Percentiles rank a stretch among this genome's conserved stretches.
Conservation (phyloP, 192 early-diverging fungal genomes). For the Dissophora ornata region DNA sequence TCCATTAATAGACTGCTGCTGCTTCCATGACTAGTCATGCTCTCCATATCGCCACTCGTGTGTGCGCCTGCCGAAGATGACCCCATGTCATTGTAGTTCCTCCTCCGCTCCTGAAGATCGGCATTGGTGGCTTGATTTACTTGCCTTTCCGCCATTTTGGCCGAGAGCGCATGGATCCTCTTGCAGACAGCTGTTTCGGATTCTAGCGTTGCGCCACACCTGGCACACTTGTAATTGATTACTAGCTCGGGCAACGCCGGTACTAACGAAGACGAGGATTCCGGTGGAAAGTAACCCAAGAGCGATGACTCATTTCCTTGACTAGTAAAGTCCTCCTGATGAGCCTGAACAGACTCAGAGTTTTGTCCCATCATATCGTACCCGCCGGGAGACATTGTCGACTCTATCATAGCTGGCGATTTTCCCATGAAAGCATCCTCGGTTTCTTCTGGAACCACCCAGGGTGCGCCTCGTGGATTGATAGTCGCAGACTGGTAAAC, state of each 20-base stretch:
- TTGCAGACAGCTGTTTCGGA: slow-evolving; percentile 39
- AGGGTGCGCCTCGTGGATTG: slow-evolving; percentile 3
- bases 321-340: slow-evolving; percentile 10
- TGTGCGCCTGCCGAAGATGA: not conserved
- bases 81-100: not conserved
- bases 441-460: not conserved
- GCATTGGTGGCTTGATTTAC: not conserved
- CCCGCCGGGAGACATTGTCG: too few relatives aligned
- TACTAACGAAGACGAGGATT: not conserved
- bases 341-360: too few relatives aligned
- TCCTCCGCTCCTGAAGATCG: slow-evolving; percentile 9
- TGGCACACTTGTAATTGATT: slow-evolving; percentile 14
- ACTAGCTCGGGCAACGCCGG: slow-evolving; percentile 15
- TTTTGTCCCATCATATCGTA: not conserved
- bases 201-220: slow-evolving; percentile 19
- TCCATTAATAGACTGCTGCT: not conserved
- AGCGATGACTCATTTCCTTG: not conserved
- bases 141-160: slow-evolving; percentile 8
- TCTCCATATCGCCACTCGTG: not conserved
- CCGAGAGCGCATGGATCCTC: slow-evolving; percentile 5
- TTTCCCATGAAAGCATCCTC: too few relatives aligned
- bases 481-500: not conserved
- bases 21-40: not conserved
- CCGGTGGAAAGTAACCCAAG: not conserved
- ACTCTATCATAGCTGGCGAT: too few relatives aligned